Evolutionary conservation across 2,329 filamentous ascomycete genomes (phyloP).

Genomic region (Penicillium sp.): DNA sequence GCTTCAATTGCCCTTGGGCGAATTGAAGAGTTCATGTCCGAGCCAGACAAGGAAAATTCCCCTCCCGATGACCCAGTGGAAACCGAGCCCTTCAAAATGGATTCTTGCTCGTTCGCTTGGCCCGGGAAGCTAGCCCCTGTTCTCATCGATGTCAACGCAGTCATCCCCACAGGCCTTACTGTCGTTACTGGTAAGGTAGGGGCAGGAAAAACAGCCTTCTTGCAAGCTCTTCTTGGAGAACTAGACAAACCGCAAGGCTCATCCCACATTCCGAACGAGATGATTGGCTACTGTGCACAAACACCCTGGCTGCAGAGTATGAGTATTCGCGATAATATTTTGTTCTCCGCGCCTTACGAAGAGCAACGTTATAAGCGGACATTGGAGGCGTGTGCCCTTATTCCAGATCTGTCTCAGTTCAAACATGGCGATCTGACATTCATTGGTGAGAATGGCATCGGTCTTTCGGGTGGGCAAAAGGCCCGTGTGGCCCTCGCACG

Average conservation of each 20-base stretch:
- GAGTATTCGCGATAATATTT: constrained; percentile 66
- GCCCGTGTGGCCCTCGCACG: constrained; percentile 60
- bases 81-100: constrained; percentile 43
- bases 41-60: constrained; percentile 74
- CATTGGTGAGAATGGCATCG: constrained; percentile 61
- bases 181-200: constrained; percentile 64
- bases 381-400: constrained; percentile 61
- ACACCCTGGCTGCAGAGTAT: constrained; percentile 68
- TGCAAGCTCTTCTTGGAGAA: constrained; percentile 60
- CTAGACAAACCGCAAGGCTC: constrained; percentile 54
- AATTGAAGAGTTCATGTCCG: constrained; percentile 81
- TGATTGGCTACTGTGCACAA: constrained; percentile 63
- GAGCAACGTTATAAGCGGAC: constrained; percentile 66
- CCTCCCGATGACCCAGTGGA: constrained; percentile 36
- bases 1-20: constrained; percentile 77
- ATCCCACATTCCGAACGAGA: constrained; percentile 53
- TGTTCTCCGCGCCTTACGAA: constrained; percentile 66
- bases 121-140: constrained; percentile 62
- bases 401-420: constrained; percentile 61
- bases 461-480: constrained; percentile 60
- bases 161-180: constrained; percentile 57
- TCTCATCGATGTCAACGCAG: constrained; percentile 53
- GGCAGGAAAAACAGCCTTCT: constrained; percentile 60
- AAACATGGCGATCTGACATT: constrained; percentile 62
- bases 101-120: constrained; percentile 72